These are phyloP conservation scores for Pleurotus platypus DNA, from an alignment of 768 basidiomycete genomes.

Conservation along the genomic window DNA sequence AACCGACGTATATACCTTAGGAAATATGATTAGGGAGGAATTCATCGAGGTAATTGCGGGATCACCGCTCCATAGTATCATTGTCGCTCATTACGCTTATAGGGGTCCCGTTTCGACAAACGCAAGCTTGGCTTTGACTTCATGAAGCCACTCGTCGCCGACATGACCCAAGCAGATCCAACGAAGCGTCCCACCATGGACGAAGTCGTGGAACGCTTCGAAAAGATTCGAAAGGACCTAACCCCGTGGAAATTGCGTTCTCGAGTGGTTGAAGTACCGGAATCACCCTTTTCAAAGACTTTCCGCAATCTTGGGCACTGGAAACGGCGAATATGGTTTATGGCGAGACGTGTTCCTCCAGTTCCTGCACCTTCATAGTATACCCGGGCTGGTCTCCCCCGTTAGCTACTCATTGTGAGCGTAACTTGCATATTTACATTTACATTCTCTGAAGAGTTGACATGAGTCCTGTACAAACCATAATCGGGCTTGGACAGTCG, in stretches of 20 bases:
- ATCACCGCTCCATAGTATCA: background rate
- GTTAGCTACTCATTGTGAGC: no score
- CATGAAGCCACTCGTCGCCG: constrained; percentile 3
- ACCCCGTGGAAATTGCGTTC: constrained; percentile 5
- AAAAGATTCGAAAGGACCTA: background rate
- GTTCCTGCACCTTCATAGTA: constrained; percentile 1
- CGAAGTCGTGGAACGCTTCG: constrained; percentile 4
- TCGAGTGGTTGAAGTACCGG: background rate
- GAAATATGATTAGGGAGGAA: constrained; percentile 20
- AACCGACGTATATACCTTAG: constrained; percentile 33
- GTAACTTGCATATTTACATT: no score
- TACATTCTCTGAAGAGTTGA: no score
- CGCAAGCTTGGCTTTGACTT: constrained; percentile 5
- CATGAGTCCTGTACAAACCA: no score
- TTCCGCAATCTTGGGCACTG: constrained; percentile 2
- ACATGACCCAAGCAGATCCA: constrained; percentile 6
- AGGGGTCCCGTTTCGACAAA: background rate
- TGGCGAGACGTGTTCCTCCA: constrained; percentile 1
- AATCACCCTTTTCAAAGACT: background rate
- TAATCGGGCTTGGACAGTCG: no score
- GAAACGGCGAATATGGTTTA: background rate
- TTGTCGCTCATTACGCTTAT: no score
- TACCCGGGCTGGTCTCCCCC: no score
- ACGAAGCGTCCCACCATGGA: constrained; percentile 7
- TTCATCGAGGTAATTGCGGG: constrained; percentile 9